Conservation (phyloP, 2,329 filamentous ascomycete species). For the Hypoxylon sp. region DNA sequence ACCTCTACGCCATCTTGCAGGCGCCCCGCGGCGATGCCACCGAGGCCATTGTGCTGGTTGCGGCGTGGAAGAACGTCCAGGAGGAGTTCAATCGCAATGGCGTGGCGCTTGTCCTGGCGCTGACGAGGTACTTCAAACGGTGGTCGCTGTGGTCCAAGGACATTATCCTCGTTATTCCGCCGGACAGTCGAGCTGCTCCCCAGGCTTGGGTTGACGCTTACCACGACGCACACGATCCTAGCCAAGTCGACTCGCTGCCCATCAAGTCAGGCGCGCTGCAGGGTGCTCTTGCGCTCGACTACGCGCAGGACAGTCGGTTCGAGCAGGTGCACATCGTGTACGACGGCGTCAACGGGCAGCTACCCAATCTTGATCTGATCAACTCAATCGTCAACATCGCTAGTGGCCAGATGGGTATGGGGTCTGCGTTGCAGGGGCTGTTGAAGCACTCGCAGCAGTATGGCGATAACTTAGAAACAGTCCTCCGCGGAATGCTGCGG, state of each 20-base stretch:
- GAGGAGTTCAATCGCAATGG: conserved; percentile 84
- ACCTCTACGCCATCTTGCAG: conserved; percentile 91
- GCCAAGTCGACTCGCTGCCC: conserved; percentile 76
- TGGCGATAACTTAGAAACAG: conserved; percentile 81
- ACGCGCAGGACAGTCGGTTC: conserved; percentile 84
- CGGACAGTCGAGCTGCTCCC: conserved; percentile 87
- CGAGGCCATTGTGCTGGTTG: conserved; percentile 92
- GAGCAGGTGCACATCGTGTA: conserved; percentile 91
- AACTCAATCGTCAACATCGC: conserved; percentile 93
- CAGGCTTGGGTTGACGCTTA: conserved; percentile 99
- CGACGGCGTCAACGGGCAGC: conserved; percentile 92
- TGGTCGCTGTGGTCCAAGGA: conserved; percentile 99
- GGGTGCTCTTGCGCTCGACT: conserved; percentile 92
- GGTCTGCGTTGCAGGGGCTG: conserved; percentile 85
- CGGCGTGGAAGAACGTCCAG: conserved; percentile 85
- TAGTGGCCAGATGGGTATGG: conserved; percentile 89
- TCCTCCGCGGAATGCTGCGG: conserved; percentile 90
- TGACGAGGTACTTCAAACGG: conserved; percentile 93
- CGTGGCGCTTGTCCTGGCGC: conserved; percentile 82
- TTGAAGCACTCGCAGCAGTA: conserved; percentile 80
- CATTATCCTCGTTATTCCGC: conserved; percentile 89
- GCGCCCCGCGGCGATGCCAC: conserved; percentile 95
- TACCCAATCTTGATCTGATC: conserved; percentile 94
- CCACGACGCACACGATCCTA: conserved; percentile 83
- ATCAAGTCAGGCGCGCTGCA: conserved; percentile 94